Conservation (phyloP, 2,329 filamentous ascomycete species). For the Trichoderma cornu-damae region DNA sequence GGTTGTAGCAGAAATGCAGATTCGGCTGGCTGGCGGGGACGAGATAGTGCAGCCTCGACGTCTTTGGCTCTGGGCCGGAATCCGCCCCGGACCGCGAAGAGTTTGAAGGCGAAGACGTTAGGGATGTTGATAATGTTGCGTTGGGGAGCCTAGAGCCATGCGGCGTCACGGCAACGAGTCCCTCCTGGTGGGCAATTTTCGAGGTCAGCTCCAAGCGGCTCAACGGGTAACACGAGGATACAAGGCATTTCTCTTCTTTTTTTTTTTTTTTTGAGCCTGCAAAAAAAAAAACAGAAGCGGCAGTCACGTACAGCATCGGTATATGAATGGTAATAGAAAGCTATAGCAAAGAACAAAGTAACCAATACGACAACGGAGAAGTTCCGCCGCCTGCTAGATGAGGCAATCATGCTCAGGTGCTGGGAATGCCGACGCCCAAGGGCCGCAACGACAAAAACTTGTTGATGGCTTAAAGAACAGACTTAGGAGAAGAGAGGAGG, state of each 20-base stretch:
- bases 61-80: constrained; percentile 6
- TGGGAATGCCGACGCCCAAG: background rate
- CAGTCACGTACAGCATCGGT: constrained; percentile 17
- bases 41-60: constrained; percentile 35
- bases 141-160: background rate
- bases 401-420: constrained; percentile 4
- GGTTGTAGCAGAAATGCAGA: constrained; percentile 35
- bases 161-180: constrained; percentile 1
- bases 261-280: too few relatives aligned
- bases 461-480: background rate
- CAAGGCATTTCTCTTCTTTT: too few relatives aligned
- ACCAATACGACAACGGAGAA: constrained; percentile 8
- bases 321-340: constrained; percentile 17
- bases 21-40: constrained; percentile 37
- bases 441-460: background rate
- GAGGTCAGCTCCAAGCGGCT: background rate
- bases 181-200: background rate
- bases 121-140: background rate
- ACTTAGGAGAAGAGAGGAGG: background rate
- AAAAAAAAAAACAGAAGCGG: background rate
- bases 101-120: background rate
- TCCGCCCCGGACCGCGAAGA: background rate
- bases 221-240: too few relatives aligned
- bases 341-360: constrained; percentile 8
- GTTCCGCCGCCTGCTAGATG: constrained; percentile 15